These are phyloP conservation scores for Aristolochia californica DNA, from an alignment of 164 flowering plant species.

Conservation along the genomic window DNA sequence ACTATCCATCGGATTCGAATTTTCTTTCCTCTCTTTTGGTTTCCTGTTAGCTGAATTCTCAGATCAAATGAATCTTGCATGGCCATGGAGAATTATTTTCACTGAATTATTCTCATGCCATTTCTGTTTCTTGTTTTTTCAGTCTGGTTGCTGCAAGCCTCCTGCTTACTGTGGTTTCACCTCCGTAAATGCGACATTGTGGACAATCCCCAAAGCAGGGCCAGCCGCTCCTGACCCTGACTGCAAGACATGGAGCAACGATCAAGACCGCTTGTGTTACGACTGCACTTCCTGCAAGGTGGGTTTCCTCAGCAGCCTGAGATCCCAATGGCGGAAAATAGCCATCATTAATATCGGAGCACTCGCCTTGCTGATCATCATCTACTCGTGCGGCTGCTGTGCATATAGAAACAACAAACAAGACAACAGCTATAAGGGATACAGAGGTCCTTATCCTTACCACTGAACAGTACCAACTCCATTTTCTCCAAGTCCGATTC, in stretches of 20 bases:
- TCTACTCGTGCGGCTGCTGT: constrained; percentile 36
- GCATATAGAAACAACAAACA: constrained; percentile 8
- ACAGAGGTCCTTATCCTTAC: background rate
- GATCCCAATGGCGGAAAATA: constrained; percentile 25
- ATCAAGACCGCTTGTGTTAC: constrained; percentile 24
- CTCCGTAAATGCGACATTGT: constrained; percentile 27
- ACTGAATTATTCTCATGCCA: background rate
- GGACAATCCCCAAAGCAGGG: constrained; percentile 20
- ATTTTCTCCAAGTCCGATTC: too few species aligned
- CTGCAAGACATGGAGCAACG: constrained; percentile 53
- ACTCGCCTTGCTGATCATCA: constrained; percentile 20
- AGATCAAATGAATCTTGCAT: too few species aligned
- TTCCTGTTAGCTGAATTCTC: too few species aligned
- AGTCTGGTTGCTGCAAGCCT: constrained; percentile 87
- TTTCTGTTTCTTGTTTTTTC: constrained; percentile 1
- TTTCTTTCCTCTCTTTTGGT: too few species aligned
- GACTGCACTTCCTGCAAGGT: constrained; percentile 38
- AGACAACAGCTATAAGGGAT: constrained; percentile 1
- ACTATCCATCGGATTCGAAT: too few species aligned
- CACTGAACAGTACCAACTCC: background rate
- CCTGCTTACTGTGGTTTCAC: constrained; percentile 35
- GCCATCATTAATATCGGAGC: constrained; percentile 21
- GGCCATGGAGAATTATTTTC: too few species aligned
- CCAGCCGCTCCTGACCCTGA: constrained; percentile 25
- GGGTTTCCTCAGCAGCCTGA: constrained; percentile 25